Percentiles rank a stretch among this genome's conserved stretches.
These are phyloP conservation scores for Fomes fomentarius DNA, from an alignment of 1,284 basidiomycete species.

Conservation along the genomic window DNA sequence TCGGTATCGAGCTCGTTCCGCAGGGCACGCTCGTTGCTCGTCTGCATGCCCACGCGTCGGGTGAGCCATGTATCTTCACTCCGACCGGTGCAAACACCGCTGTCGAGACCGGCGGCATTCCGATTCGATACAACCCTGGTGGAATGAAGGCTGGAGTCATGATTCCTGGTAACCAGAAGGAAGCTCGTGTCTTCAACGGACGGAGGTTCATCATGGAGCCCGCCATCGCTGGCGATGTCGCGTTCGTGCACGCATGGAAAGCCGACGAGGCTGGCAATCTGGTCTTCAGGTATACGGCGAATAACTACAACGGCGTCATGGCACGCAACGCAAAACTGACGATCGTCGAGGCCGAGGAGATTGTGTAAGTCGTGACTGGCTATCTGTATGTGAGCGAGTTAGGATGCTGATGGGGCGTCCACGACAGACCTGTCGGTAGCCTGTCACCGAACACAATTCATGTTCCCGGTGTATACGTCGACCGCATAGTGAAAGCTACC, in stretches of 20 bases:
- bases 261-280: conserved; percentile 89
- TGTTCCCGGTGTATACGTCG: conserved; percentile 87
- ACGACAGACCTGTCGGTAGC: conserved; percentile 64
- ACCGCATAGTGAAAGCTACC: conserved; percentile 82
- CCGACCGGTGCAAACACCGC: conserved; percentile 88
- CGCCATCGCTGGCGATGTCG: conserved; percentile 84
- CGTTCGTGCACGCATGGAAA: conserved; percentile 93
- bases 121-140: conserved; percentile 73
- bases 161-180: conserved; percentile 78
- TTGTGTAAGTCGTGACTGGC: conserved; percentile 52
- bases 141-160: conserved; percentile 65
- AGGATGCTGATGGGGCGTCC: too few species aligned
- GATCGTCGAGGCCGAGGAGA: conserved; percentile 93
- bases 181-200: conserved; percentile 79
- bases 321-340: conserved; percentile 88
- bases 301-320: conserved; percentile 89
- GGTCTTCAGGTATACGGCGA: conserved; percentile 85
- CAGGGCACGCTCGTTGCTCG: conserved; percentile 92
- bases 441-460: conserved; percentile 85
- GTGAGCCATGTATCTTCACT: conserved; percentile 94
- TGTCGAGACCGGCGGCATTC: conserved; percentile 80
- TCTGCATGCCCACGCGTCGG: conserved; percentile 88
- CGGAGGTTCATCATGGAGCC: conserved; percentile 87
- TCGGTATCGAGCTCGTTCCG: conserved; percentile 85
- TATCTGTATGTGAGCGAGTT: too few species aligned